phyloP scores from a whole-genome alignment of 768 basidiomycete genomes.

The Lactarius psammicola region DNA sequence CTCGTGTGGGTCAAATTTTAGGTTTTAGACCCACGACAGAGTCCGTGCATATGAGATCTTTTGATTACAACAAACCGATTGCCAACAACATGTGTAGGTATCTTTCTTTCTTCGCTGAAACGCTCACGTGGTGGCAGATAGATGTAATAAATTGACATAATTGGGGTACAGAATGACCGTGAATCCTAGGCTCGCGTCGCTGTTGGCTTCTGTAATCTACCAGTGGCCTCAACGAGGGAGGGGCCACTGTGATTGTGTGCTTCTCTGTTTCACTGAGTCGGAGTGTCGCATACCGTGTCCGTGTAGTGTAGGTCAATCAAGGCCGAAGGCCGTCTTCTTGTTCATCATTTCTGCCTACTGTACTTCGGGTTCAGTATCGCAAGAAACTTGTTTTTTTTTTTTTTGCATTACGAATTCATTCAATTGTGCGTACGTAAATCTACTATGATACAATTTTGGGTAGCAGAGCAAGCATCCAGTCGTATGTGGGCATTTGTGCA shows the following conservation, averaged over 20 bases:
- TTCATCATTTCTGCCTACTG: neutral
- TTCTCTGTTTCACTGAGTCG: neutral
- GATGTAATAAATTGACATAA: neutral
- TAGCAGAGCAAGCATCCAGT: neutral
- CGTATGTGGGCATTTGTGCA: constrained; percentile 4
- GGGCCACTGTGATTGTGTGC: neutral
- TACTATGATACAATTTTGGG: constrained; percentile 21
- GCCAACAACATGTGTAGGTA: neutral
- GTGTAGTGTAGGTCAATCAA: neutral
- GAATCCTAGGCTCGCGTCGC: neutral
- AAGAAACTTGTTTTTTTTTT: neutral
- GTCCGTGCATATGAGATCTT: neutral
- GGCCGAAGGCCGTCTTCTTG: neutral
- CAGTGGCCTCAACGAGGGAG: neutral
- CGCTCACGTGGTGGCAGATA: neutral
- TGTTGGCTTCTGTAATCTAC: neutral
- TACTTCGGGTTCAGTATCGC: neutral
- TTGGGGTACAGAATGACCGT: neutral
- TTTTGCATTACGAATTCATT: constrained; percentile 8
- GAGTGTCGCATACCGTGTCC: neutral
- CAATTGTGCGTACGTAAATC: constrained; percentile 7
- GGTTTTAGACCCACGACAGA: neutral
- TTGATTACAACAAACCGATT: neutral
- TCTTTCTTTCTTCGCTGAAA: constrained; percentile 3
- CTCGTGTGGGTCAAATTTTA: neutral